Conservation (phyloP, 768 basidiomycete species). For the Hypholoma fasciculare region DNA sequence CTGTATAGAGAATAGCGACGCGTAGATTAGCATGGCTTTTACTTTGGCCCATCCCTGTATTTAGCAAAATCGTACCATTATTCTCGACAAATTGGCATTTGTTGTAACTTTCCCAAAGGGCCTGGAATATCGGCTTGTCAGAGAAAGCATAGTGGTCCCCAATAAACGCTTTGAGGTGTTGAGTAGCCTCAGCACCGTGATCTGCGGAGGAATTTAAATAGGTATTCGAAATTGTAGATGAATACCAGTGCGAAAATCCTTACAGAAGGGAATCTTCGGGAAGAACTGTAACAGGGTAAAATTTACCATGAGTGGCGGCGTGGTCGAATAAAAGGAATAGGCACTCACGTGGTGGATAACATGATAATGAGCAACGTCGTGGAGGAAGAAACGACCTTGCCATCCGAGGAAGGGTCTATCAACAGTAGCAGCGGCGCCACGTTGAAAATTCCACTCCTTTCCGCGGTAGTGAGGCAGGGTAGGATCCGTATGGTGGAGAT, state of each 20-base stretch:
- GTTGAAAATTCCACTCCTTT: constrained; percentile 58
- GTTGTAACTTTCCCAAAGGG: constrained; percentile 57
- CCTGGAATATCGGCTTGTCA: constrained; percentile 39
- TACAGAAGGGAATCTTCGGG: constrained; percentile 61
- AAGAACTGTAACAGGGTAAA: constrained; percentile 47
- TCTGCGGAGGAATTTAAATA: constrained; percentile 29
- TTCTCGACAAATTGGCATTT: constrained; percentile 60
- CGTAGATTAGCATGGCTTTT: not conserved
- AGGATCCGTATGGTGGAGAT: constrained; percentile 67
- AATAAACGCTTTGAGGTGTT: constrained; percentile 47
- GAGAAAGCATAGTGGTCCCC: constrained; percentile 50
- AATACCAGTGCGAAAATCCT: constrained; percentile 9
- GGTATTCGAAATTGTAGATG: not conserved
- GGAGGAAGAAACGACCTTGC: constrained; percentile 69
- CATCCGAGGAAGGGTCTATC: constrained; percentile 60
- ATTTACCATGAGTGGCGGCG: not conserved
- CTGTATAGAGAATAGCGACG: constrained; percentile 16
- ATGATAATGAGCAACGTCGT: constrained; percentile 64
- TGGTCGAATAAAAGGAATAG: not conserved
- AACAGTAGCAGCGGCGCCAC: constrained; percentile 62
- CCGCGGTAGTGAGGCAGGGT: constrained; percentile 57
- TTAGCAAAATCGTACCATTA: constrained; percentile 32
- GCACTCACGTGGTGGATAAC: constrained; percentile 57
- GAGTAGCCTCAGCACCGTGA: constrained; percentile 51
- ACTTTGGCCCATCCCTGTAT: not conserved